Conservation (phyloP, 495 filamentous ascomycete species). For the Aspergillus sclerotioniger region DNA sequence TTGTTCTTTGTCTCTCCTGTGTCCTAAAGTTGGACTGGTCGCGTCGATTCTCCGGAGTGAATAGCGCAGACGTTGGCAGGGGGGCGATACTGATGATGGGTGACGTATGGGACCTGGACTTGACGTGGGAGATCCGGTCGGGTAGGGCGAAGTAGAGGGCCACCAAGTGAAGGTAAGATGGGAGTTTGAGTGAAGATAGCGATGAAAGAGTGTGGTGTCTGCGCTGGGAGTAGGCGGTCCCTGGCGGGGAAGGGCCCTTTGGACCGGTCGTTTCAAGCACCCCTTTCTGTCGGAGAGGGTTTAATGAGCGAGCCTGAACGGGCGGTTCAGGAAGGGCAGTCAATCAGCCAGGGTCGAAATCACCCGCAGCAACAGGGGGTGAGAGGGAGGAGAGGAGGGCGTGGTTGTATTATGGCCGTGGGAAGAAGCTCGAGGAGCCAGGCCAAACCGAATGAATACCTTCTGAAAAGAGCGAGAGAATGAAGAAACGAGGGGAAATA, state of each 20-base stretch:
- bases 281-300: slow-evolving; percentile 19
- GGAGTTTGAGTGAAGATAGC: slow-evolving; percentile 11
- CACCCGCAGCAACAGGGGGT: slow-evolving; percentile 2
- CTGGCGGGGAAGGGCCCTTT: slow-evolving; percentile 21
- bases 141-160: not conserved
- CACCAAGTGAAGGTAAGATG: not conserved
- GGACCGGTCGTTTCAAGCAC: slow-evolving; percentile 23
- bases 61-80: not conserved
- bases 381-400: not conserved
- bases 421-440: not conserved
- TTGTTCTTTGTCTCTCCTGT: not conserved
- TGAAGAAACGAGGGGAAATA: not conserved
- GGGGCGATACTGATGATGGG: not conserved
- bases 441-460: not conserved
- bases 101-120: not conserved
- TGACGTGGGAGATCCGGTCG: not conserved
- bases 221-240: slow-evolving; percentile 11
- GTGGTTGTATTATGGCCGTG: not conserved
- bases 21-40: not conserved
- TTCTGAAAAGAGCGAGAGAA: slow-evolving; percentile 9
- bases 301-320: slow-evolving; percentile 15
- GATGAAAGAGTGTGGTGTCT: slow-evolving; percentile 11
- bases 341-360: slow-evolving; percentile 5
- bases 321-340: slow-evolving; percentile 3
- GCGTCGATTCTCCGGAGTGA: not conserved